A percentile compares a stretch with the other conserved stretches of the same genome.
phyloP scores from a whole-genome alignment of 768 basidiomycete species.

The Russula virescens region DNA sequence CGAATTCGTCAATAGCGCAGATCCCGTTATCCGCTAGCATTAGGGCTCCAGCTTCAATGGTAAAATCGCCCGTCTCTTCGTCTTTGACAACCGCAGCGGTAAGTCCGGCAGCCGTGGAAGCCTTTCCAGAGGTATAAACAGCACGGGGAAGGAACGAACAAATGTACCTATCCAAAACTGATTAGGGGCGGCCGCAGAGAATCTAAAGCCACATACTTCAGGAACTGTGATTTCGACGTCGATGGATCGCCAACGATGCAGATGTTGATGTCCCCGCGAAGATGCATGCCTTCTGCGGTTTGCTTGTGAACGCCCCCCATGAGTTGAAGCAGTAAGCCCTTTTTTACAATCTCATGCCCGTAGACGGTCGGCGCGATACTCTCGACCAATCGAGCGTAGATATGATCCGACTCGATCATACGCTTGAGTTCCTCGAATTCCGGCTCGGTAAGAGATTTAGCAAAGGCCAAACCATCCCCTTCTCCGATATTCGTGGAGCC shows the following conservation, averaged over 20 bases:
- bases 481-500: slow-evolving; percentile 80
- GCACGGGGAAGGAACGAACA: slow-evolving; percentile 97
- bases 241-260: slow-evolving; percentile 97
- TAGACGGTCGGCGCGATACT: slow-evolving; percentile 98
- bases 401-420: slow-evolving; percentile 94
- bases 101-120: slow-evolving; percentile 96
- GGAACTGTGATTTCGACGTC: slow-evolving; percentile 97
- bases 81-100: slow-evolving; percentile 98
- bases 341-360: slow-evolving; percentile 98
- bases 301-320: slow-evolving; percentile 99
- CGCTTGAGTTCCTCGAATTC: slow-evolving; percentile 91
- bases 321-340: slow-evolving; percentile 89
- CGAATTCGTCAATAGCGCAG: slow-evolving; percentile 99
- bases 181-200: slow-evolving; percentile 5
- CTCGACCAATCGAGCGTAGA: slow-evolving; percentile 88
- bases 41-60: slow-evolving; percentile 96
- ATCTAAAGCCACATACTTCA: slow-evolving; percentile 61
- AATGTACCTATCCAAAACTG: slow-evolving; percentile 61
- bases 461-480: slow-evolving; percentile 75
- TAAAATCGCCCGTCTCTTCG: slow-evolving; percentile 98
- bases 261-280: slow-evolving; percentile 98
- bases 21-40: slow-evolving; percentile 99
- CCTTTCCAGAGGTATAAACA: slow-evolving; percentile 99
- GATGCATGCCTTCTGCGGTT: slow-evolving; percentile 92
- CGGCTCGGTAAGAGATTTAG: slow-evolving; percentile 83